Evolutionary conservation across 208 protist genomes (phyloP).

Genomic region (Angomonas ambiguus): DNA sequence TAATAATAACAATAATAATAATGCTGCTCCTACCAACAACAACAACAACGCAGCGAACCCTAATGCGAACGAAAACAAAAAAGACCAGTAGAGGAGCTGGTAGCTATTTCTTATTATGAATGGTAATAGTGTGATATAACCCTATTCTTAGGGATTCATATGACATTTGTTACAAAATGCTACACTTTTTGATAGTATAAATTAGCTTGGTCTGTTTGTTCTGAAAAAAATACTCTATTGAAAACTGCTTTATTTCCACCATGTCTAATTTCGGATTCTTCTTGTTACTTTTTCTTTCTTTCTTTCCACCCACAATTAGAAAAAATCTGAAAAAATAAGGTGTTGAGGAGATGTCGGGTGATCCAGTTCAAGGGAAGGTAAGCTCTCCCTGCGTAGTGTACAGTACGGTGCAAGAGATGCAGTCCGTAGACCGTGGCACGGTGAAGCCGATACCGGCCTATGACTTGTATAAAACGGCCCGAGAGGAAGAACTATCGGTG

Average conservation of each 20-base stretch:
- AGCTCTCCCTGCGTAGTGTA: constrained; percentile 36
- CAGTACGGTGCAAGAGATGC: constrained; percentile 39
- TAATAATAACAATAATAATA: not conserved
- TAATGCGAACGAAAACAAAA: not conserved
- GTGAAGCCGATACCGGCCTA: constrained; percentile 49
- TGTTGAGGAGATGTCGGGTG: not conserved
- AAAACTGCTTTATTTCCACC: too few relatives aligned
- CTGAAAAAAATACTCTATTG: too few relatives aligned
- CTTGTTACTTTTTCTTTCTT: not conserved
- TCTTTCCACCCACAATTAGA: not conserved
- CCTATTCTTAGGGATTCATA: not conserved
- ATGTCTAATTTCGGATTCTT: too few relatives aligned
- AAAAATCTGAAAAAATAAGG: not conserved
- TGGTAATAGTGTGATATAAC: not conserved
- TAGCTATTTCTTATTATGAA: not conserved
- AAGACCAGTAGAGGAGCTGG: not conserved
- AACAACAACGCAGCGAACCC: not conserved
- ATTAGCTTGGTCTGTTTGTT: too few relatives aligned
- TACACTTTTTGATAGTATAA: too few relatives aligned
- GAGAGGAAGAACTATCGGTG: constrained; percentile 72
- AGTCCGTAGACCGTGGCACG: constrained; percentile 17
- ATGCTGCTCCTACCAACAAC: not conserved
- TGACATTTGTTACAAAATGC: too few relatives aligned
- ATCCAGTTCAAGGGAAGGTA: not conserved
- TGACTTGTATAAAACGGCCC: constrained; percentile 73